Evolutionary conservation across 768 basidiomycete genomes (phyloP).

Genomic region (Tricholoma hemisulphureum): DNA sequence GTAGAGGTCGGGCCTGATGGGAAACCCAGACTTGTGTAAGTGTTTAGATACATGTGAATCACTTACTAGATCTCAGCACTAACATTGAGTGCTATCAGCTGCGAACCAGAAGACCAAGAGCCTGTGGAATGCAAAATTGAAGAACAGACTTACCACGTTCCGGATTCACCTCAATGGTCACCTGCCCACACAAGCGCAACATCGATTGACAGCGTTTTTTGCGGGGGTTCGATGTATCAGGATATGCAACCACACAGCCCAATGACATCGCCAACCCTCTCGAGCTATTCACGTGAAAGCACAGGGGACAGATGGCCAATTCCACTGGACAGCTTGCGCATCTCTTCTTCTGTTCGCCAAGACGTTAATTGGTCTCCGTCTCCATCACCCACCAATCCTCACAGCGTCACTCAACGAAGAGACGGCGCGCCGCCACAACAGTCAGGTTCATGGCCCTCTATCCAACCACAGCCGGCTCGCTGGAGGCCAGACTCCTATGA

Average conservation of each 20-base stretch:
- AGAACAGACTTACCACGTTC: conserved; percentile 42
- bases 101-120: conserved; percentile 41
- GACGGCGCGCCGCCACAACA: conserved; percentile 28
- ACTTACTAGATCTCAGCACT: not conserved
- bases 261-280: not conserved
- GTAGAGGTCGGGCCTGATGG: conserved; percentile 73
- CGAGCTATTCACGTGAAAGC: conserved; percentile 26
- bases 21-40: conserved; percentile 63
- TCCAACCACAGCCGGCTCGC: conserved; percentile 35
- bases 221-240: conserved; percentile 27
- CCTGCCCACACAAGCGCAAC: conserved; percentile 28
- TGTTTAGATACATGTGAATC: conserved; percentile 7
- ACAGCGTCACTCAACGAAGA: conserved; percentile 29
- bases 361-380: conserved; percentile 23
- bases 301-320: conserved; percentile 31
- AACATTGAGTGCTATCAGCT: conserved; percentile 1
- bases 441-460: conserved; percentile 36
- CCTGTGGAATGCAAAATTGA: conserved; percentile 48
- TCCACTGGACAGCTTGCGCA: conserved; percentile 26
- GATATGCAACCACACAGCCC: conserved; percentile 21
- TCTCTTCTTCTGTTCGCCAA: conserved; percentile 24
- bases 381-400: conserved; percentile 25
- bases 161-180: conserved; percentile 39
- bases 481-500: conserved; percentile 40
- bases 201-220: conserved; percentile 33